phyloP scores from a whole-genome alignment of 768 basidiomycete species.

The Gloeophyllum trabeum region DNA sequence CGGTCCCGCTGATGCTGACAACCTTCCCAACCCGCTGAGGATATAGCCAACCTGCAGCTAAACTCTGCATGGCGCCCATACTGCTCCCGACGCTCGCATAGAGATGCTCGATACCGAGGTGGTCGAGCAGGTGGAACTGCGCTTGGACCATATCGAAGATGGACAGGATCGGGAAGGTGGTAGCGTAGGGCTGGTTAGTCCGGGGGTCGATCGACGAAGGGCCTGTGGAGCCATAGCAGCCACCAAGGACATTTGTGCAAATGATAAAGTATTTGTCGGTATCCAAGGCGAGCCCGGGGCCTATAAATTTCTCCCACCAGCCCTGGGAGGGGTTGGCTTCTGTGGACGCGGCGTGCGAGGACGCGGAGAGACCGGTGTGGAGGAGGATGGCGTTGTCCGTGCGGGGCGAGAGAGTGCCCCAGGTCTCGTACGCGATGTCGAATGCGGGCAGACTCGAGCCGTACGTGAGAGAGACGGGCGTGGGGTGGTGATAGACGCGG shows the following conservation, averaged over 20 bases:
- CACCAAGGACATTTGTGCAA: conserved; percentile 94
- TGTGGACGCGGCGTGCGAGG: conserved; percentile 88
- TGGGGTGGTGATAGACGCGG: conserved; percentile 48
- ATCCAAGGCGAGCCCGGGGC: conserved; percentile 88
- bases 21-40: conserved; percentile 85
- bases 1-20: conserved; percentile 91
- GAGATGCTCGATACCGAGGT: conserved; percentile 71
- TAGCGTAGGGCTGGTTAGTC: conserved; percentile 69
- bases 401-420: conserved; percentile 76
- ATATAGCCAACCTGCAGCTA: conserved; percentile 89
- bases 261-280: conserved; percentile 88
- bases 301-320: conserved; percentile 99
- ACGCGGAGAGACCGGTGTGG: conserved; percentile 93
- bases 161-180: conserved; percentile 82
- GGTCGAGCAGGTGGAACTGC: conserved; percentile 79
- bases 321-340: conserved; percentile 67
- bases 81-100: conserved; percentile 92
- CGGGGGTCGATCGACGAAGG: conserved; percentile 74
- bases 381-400: conserved; percentile 88
- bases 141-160: conserved; percentile 98
- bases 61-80: conserved; percentile 98
- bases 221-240: conserved; percentile 96
- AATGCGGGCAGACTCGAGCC: conserved; percentile 48
- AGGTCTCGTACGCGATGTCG: conserved; percentile 94
- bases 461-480: conserved; percentile 57